Conservation (phyloP, 345 rosid genomes). For the Ailanthus altissimus region DNA sequence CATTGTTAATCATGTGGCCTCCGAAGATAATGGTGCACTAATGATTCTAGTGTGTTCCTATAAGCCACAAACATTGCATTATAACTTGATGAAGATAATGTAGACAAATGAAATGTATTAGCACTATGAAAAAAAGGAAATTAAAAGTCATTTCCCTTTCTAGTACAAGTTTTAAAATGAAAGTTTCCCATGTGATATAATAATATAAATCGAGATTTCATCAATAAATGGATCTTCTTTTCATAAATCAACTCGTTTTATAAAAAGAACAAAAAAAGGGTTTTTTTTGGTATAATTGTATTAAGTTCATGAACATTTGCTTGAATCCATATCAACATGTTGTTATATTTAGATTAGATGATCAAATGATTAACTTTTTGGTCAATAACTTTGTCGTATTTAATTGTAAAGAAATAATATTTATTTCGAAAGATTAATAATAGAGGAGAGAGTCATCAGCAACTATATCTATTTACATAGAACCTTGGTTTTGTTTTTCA, state of each 20-base stretch:
- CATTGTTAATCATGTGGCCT: conserved; percentile 6
- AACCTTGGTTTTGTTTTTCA: not conserved
- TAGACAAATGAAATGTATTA: not conserved
- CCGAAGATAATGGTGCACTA: conserved; percentile 14
- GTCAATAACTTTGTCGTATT: conserved; percentile 3
- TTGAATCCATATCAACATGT: not conserved
- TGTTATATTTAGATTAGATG: not conserved
- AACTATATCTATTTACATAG: not conserved
- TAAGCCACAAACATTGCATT: not conserved
- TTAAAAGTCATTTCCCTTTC: not conserved
- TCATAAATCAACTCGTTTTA: too few relatives aligned
- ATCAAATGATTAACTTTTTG: not conserved
- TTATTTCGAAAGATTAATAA: not conserved
- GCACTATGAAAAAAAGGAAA: not conserved
- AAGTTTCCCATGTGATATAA: not conserved
- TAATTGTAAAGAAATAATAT: not conserved
- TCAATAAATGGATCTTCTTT: not conserved
- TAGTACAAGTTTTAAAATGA: not conserved
- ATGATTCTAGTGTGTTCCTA: conserved; percentile 16
- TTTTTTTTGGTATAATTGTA: not conserved
- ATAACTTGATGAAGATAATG: conserved; percentile 11
- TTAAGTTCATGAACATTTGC: not conserved
- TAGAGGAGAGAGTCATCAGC: too few relatives aligned
- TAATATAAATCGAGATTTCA: not conserved
- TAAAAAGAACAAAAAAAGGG: not conserved